Evolutionary conservation across 768 basidiomycete species (phyloP), one percentile per base, ranked within the genome.

Genomic region (Hydnum rufescens): DNA sequence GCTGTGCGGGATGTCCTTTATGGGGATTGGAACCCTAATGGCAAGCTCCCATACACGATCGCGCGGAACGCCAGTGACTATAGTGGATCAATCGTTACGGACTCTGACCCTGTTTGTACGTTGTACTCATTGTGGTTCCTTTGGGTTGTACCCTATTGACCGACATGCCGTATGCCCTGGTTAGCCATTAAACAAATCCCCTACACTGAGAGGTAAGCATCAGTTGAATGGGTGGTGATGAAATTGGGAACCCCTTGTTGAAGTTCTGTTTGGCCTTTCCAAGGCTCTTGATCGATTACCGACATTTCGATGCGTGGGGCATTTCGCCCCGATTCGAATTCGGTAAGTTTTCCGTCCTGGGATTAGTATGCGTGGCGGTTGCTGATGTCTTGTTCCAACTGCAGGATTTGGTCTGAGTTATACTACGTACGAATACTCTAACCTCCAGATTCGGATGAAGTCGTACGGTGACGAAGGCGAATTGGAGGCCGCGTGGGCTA

Each of bases 31-130:
- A 83, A 80, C 59, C 80, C 82, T 0, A 75, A 74, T 23, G 81
- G 77, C 4, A 68, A 76, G 29, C 64, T 85, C 18, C 80, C 82
- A 0, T 87, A 80, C 61, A 85, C 82, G 6, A 81, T 90, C 58
- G 80, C 78, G 2, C 78, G 83, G 65, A 59, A 67, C 19, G 46
- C 62, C 1, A 58, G 63, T 5, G 82, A 84, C 60, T 84, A 83
- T 60, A 59, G 74, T 5, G 74, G 78, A 0, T 19, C 23, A 13
- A 50, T 50, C 26, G 23, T 50, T 13, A 32, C 18, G 13, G 30
- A 50, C 30, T 50, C 49, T 16, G 44, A 47, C 26, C 44, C 44
- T 47, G 26, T 26, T 47, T 8, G 44, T 6, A 26, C 25, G 44
- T 25, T 47, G 25, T 16, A 13, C 26, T 8, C 8, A 13, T 28